Evolutionary conservation across 768 basidiomycete species (phyloP).

Genomic region (Lentinula sp.): DNA sequence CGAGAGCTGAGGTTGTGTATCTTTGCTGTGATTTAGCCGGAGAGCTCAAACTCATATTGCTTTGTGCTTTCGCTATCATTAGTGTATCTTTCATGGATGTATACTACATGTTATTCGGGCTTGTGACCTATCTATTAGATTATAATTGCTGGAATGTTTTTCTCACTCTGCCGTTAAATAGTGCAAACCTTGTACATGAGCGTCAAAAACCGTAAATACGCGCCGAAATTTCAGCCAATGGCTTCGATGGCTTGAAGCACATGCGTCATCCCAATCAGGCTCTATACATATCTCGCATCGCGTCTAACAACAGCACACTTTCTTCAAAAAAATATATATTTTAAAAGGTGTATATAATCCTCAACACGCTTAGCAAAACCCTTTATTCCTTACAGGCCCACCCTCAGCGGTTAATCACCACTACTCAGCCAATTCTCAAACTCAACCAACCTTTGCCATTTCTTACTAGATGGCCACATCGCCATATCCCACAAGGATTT

Average conservation of each 20-base stretch:
- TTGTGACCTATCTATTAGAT: no score
- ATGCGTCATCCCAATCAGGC: neutral
- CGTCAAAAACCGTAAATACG: neutral
- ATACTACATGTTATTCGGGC: neutral
- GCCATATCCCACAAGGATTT: slow-evolving; percentile 10
- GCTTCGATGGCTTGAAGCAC: neutral
- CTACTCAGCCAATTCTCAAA: neutral
- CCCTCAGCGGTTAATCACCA: neutral
- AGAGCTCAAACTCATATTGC: neutral
- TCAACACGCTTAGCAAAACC: neutral
- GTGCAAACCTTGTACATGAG: neutral
- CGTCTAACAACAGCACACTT: neutral
- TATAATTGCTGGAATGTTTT: neutral
- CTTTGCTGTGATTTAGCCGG: neutral
- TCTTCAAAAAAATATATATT: neutral
- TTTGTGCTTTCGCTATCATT: neutral
- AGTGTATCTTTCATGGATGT: neutral
- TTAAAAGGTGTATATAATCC: neutral
- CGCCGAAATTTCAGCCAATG: neutral
- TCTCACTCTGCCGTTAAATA: neutral
- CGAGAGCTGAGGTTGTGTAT: neutral
- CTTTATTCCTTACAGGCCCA: neutral
- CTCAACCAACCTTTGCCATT: neutral
- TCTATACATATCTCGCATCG: neutral
- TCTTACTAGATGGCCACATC: neutral